Conservation (phyloP, 495 filamentous ascomycete genomes). For the Hypoxylon cercidicola region DNA sequence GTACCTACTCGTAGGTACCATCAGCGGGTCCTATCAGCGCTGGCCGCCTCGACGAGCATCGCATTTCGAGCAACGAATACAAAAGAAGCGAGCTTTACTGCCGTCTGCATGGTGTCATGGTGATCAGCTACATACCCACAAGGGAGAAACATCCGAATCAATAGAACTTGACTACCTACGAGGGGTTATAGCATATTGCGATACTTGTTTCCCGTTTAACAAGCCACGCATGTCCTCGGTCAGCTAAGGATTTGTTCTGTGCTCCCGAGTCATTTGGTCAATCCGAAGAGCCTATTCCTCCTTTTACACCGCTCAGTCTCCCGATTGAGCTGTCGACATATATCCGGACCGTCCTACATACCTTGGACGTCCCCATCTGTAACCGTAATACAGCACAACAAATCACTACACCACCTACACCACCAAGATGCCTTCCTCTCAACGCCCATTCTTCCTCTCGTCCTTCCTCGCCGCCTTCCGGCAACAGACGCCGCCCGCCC, state of each 20-base stretch:
- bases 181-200: neutral
- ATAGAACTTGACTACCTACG: neutral
- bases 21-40: conserved; percentile 3
- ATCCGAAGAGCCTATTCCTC: neutral
- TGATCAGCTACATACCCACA: too few species aligned
- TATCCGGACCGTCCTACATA: neutral
- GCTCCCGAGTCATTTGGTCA: neutral
- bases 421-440: conserved; percentile 69
- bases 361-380: too few species aligned
- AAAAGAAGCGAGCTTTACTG: neutral
- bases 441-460: conserved; percentile 81
- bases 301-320: neutral
- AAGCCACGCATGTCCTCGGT: too few species aligned
- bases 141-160: neutral
- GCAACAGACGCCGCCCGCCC: conserved; percentile 51
- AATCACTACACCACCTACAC: conserved; percentile 8
- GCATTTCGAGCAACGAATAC: neutral
- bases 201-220: too few species aligned
- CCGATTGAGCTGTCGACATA: neutral
- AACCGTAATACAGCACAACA: too few species aligned
- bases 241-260: too few species aligned
- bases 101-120: too few species aligned
- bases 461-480: conserved; percentile 90
- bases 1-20: too few species aligned
- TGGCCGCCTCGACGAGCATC: conserved; percentile 18